Conservation (phyloP, 2,329 filamentous ascomycete genomes). For the Colletotrichum cordylinicola region DNA sequence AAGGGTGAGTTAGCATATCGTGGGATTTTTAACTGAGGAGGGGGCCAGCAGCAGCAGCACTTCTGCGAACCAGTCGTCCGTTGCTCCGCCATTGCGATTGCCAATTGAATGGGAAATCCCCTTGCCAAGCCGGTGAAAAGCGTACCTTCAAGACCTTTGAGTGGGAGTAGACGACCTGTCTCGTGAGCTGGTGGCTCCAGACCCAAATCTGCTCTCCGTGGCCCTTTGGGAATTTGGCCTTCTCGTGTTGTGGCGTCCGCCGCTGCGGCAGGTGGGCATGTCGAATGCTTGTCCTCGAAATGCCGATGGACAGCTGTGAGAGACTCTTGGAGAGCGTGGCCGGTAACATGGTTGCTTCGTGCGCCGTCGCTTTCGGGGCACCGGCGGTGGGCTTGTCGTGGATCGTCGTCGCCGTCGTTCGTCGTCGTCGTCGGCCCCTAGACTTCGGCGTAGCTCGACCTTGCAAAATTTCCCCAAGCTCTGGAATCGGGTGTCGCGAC, state of each 20-base stretch:
- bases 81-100: neutral
- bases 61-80: neutral
- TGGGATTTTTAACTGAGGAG: neutral
- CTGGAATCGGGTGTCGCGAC: constrained; percentile 6
- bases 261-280: constrained; percentile 33
- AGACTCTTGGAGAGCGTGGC: constrained; percentile 35
- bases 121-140: neutral
- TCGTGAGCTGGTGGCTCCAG: constrained; percentile 54
- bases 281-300: constrained; percentile 48
- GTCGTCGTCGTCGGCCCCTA: constrained; percentile 13
- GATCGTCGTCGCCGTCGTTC: neutral
- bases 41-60: neutral
- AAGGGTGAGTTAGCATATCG: neutral
- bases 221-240: constrained; percentile 34
- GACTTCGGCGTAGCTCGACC: neutral
- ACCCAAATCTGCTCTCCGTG: constrained; percentile 66
- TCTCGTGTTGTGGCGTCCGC: constrained; percentile 25
- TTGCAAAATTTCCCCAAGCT: constrained; percentile 25
- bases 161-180: constrained; percentile 60
- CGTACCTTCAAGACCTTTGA: constrained; percentile 50
- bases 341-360: constrained; percentile 41
- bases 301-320: constrained; percentile 46
- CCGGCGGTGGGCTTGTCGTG: neutral
- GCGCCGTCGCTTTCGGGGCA: neutral
- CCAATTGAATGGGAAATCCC: neutral